A percentile compares a stretch with the other conserved stretches of the same genome.
These are phyloP conservation scores for Meredithiella fracta DNA, from an alignment of 2,329 filamentous ascomycete genomes.

Conservation along the genomic window DNA sequence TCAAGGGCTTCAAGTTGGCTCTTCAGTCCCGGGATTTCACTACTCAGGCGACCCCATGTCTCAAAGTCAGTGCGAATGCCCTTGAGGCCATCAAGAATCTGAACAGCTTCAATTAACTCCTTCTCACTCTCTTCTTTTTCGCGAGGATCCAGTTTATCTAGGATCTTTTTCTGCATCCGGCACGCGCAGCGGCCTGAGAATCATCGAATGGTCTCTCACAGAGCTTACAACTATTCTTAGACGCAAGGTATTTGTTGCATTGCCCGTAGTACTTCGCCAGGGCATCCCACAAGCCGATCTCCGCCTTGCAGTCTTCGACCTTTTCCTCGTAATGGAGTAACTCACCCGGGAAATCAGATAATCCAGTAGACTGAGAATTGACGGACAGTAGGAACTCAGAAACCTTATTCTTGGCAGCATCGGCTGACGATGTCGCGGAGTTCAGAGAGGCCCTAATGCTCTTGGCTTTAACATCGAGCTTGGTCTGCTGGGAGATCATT, in stretches of 20 bases:
- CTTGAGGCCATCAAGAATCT: slow-evolving; percentile 41
- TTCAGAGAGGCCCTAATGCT: slow-evolving; percentile 46
- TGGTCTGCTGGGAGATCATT: slow-evolving; percentile 54
- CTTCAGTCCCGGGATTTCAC: slow-evolving; percentile 54
- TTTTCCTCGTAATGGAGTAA: slow-evolving; percentile 38
- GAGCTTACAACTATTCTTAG: slow-evolving; percentile 57
- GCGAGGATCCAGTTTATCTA: slow-evolving; percentile 44
- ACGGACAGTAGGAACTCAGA: slow-evolving; percentile 30
- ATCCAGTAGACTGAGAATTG: slow-evolving; percentile 28
- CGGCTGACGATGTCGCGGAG: slow-evolving; percentile 45
- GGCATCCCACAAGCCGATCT: slow-evolving; percentile 52
- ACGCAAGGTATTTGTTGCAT: slow-evolving; percentile 48
- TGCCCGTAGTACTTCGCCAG: slow-evolving; percentile 55
- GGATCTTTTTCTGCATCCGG: slow-evolving; percentile 50
- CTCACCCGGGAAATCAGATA: slow-evolving; percentile 36
- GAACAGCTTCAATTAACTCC: slow-evolving; percentile 35
- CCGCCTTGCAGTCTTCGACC: slow-evolving; percentile 43
- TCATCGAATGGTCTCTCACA: slow-evolving; percentile 57
- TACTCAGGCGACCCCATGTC: slow-evolving; percentile 50
- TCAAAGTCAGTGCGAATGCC: slow-evolving; percentile 55
- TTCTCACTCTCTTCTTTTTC: slow-evolving; percentile 45
- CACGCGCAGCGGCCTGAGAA: slow-evolving; percentile 37
- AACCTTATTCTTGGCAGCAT: slow-evolving; percentile 42
- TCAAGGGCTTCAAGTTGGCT: slow-evolving; percentile 46
- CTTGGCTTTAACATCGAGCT: slow-evolving; percentile 57